Evolutionary conservation across 2,329 filamentous ascomycete genomes (phyloP).

Genomic region (Beauveria rudraprayagi): DNA sequence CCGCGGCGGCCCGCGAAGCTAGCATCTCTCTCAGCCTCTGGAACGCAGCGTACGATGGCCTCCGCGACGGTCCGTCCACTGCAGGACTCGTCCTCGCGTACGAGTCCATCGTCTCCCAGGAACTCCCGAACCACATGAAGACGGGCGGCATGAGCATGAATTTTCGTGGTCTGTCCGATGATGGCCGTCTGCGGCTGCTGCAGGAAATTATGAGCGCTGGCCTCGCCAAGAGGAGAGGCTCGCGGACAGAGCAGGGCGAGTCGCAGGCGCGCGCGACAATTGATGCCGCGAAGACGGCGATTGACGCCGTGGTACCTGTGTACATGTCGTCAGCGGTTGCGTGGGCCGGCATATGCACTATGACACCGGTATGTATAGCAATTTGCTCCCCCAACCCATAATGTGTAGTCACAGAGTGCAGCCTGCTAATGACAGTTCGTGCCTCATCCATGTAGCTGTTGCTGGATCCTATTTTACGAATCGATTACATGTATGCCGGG

Average conservation of each 20-base stretch:
- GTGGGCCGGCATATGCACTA: constrained; percentile 29
- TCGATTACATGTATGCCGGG: constrained; percentile 23
- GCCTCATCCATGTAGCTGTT: constrained; percentile 20
- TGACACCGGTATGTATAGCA: constrained; percentile 26
- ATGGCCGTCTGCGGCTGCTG: constrained; percentile 22
- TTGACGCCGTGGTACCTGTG: constrained; percentile 19
- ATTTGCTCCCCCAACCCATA: background rate
- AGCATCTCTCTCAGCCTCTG: constrained; percentile 23
- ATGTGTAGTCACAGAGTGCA: background rate
- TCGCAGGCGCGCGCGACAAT: constrained; percentile 22
- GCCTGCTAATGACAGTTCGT: background rate
- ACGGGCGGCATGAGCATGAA: constrained; percentile 20
- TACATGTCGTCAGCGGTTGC: constrained; percentile 25
- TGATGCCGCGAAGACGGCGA: constrained; percentile 19
- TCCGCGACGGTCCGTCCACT: constrained; percentile 23
- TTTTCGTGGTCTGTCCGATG: constrained; percentile 16
- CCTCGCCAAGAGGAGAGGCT: constrained; percentile 21
- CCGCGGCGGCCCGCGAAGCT: constrained; percentile 11
- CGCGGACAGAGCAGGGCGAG: constrained; percentile 19
- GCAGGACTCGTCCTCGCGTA: constrained; percentile 26
- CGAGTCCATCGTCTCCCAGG: constrained; percentile 28
- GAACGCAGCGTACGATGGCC: constrained; percentile 27
- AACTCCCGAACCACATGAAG: constrained; percentile 26
- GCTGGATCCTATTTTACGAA: constrained; percentile 26
- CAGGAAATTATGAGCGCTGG: constrained; percentile 23